Evolutionary conservation across 1,139 yeast species (phyloP), one percentile per base, ranked within the genome.

Genomic region (Casaregolazyma suthepensis): DNA sequence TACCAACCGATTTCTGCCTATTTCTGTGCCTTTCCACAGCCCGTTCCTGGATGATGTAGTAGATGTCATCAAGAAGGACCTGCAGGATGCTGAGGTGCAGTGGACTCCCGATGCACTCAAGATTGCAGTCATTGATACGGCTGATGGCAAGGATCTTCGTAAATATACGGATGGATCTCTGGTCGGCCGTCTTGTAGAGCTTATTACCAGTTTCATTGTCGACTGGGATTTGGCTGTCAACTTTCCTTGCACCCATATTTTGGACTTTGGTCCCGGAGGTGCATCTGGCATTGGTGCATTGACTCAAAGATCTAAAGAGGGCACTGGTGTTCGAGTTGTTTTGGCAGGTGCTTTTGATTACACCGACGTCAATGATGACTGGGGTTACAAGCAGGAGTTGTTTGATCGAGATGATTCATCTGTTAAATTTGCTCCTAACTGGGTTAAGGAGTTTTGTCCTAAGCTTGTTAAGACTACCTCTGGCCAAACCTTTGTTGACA

Each of bases 241-340:
- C 60, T 88, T 88, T 69, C 68, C 79, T 53, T 80, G 94, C 29
- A 87, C 97, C 52, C 99, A 94, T 70, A 81, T 93, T 63, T 73
- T 93, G 61, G 99, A 93, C 73, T 93, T 93, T 66, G 99, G 99
- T 68, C 99, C 99, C 58, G 99, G 99, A 73, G 99, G 98, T 63
- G 84, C 88, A 51, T 88, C 98, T 49, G 99, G 99, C 63, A 79
- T 93, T 63, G 99, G 99, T 73, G 86, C 87, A 59, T 80, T 93
- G 65, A 93, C 99, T 56, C 96, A 90, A 74, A 86, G 96, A 74
- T 93, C 91, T 76, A 93, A 91, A 75, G 99, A 93, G 67, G 99
- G 99, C 74, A 89, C 98, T 54, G 99, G 99, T 72, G 86, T 89
- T 51, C 86, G 99, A 74, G 77, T 93, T 57, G 88, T 93, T 63